A percentile compares a stretch with the other conserved stretches of the same genome.
These are phyloP conservation scores for Tetragonia tetragonoides DNA, from an alignment of 148 eudicot species.

Conservation along the genomic window DNA sequence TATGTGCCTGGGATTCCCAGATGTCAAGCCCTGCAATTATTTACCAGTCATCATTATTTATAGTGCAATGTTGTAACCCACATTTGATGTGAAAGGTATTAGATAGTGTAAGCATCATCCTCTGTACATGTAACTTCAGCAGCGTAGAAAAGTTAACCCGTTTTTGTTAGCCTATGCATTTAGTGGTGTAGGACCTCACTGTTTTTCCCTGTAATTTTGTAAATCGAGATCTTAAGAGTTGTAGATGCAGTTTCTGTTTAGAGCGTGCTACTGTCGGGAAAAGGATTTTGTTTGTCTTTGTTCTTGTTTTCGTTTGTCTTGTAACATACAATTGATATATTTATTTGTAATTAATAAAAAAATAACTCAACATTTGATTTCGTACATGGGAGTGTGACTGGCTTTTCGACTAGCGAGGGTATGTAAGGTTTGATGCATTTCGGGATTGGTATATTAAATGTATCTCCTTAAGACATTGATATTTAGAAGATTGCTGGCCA, in stretches of 20 bases:
- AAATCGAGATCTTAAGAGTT: slow-evolving; percentile 25
- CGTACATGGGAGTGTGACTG: no score
- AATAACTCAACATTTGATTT: background rate
- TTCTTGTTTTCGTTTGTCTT: background rate
- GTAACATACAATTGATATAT: slow-evolving; percentile 8
- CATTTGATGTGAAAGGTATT: slow-evolving; percentile 4
- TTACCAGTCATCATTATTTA: background rate
- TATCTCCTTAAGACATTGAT: no score
- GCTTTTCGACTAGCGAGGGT: no score
- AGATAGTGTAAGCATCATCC: slow-evolving; percentile 23
- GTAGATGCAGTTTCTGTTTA: slow-evolving; percentile 12
- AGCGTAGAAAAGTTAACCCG: slow-evolving; percentile 20
- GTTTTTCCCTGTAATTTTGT: slow-evolving; percentile 23
- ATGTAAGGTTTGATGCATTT: no score
- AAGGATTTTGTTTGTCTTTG: slow-evolving; percentile 9
- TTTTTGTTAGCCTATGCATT: slow-evolving; percentile 31
- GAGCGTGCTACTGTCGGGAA: slow-evolving; percentile 11
- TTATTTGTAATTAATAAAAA: slow-evolving; percentile 28
- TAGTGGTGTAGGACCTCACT: slow-evolving; percentile 4
- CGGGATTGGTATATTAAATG: no score
- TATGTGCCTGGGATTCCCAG: background rate
- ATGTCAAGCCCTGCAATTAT: background rate
- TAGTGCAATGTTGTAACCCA: slow-evolving; percentile 2
- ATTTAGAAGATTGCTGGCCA: no score
- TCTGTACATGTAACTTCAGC: slow-evolving; percentile 31